These are phyloP conservation scores for Petunia axillaris DNA, from an alignment of 257 asterid species.

Conservation along the genomic window DNA sequence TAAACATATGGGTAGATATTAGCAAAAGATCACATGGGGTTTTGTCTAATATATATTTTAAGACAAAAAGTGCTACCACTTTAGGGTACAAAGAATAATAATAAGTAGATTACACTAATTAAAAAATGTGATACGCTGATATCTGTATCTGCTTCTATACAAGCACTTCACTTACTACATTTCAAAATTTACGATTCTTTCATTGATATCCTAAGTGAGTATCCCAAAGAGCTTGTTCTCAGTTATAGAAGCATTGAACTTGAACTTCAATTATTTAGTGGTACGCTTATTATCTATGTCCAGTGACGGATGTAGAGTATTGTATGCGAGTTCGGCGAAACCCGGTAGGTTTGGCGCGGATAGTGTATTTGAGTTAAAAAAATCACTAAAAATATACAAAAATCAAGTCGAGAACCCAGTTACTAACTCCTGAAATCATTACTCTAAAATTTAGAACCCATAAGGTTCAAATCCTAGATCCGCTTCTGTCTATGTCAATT, in stretches of 20 bases:
- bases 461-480: too few relatives aligned
- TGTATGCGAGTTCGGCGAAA: too few relatives aligned
- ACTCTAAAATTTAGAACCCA: too few relatives aligned
- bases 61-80: conserved; percentile 71
- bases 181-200: conserved; percentile 27
- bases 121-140: conserved; percentile 20
- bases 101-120: conserved; percentile 25
- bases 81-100: conserved; percentile 31
- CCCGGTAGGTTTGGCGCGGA: too few relatives aligned
- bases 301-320: conserved; percentile 8
- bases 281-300: not conserved
- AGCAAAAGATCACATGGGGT: conserved; percentile 66
- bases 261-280: conserved; percentile 29
- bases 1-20: conserved; percentile 44
- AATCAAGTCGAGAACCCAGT: too few relatives aligned
- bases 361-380: too few relatives aligned
- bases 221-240: conserved; percentile 29
- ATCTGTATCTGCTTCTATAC: conserved; percentile 16
- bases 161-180: conserved; percentile 10
- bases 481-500: conserved; percentile 18
- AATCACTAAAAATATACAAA: too few relatives aligned
- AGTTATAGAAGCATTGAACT: conserved; percentile 43
- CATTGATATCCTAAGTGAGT: conserved; percentile 24
- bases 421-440: too few relatives aligned
- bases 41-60: conserved; percentile 55